These are phyloP conservation scores for Aspergillus bridgeri DNA, from an alignment of 495 filamentous ascomycete genomes.

Conservation along the genomic window DNA sequence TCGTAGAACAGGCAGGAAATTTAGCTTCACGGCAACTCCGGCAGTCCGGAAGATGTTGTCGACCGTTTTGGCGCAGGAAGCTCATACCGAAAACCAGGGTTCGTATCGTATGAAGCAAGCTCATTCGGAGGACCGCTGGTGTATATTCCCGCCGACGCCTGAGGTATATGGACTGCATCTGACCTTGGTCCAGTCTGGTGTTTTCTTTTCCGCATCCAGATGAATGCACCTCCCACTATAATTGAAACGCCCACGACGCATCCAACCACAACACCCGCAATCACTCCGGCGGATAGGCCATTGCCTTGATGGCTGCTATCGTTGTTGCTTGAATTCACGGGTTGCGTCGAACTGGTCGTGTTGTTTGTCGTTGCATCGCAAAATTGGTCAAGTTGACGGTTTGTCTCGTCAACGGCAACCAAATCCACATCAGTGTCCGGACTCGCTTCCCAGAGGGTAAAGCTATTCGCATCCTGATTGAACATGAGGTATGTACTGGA, in stretches of 20 bases:
- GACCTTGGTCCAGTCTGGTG: background rate
- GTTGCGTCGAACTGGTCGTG: too few species aligned
- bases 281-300: background rate
- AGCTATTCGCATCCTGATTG: constrained; percentile 2
- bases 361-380: background rate
- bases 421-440: background rate
- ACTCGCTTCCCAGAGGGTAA: constrained; percentile 3
- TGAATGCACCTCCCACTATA: background rate
- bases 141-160: too few species aligned
- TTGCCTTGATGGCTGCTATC: background rate
- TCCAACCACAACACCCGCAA: constrained; percentile 5
- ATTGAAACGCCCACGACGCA: background rate
- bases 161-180: too few species aligned
- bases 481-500: constrained; percentile 3
- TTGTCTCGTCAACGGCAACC: constrained; percentile 1
- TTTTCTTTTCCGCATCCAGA: background rate
- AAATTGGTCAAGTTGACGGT: background rate
- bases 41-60: too few species aligned
- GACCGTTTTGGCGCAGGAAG: too few species aligned
- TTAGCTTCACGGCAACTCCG: too few species aligned
- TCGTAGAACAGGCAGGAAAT: too few species aligned
- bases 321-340: background rate
- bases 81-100: too few species aligned
- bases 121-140: too few species aligned
- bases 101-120: too few species aligned